Evolutionary conservation across 2,329 filamentous ascomycete genomes (phyloP).

Genomic region (Ceratocystis papillata): DNA sequence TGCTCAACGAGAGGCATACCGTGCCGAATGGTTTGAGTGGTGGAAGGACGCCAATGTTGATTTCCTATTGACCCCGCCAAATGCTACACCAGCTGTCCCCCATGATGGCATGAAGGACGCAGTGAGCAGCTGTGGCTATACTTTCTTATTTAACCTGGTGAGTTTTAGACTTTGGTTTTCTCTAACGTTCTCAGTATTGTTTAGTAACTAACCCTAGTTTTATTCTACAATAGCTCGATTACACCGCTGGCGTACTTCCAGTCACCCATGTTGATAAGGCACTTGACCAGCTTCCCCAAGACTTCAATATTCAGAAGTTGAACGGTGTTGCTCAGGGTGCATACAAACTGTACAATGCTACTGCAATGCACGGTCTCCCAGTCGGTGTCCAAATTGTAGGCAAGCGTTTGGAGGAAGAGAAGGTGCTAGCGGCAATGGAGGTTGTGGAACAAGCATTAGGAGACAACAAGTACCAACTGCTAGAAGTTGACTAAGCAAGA

Average conservation of each 20-base stretch:
- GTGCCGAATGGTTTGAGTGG: conserved; percentile 71
- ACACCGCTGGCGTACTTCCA: conserved; percentile 70
- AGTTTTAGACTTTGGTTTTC: conserved; percentile 29
- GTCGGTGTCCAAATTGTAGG: conserved; percentile 80
- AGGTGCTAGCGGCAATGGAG: conserved; percentile 72
- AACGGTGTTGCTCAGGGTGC: conserved; percentile 74
- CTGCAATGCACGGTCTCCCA: conserved; percentile 75
- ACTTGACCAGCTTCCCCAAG: conserved; percentile 53
- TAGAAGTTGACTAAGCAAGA: conserved; percentile 37
- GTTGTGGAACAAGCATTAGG: conserved; percentile 64
- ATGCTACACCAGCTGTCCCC: conserved; percentile 80
- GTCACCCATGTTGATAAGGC: conserved; percentile 69
- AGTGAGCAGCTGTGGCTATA: conserved; percentile 80
- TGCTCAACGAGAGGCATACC: conserved; percentile 63
- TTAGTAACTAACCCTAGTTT: background rate
- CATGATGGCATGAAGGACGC: conserved; percentile 79
- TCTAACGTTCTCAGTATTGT: background rate
- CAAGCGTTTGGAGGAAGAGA: conserved; percentile 71
- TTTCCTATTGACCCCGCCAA: conserved; percentile 71
- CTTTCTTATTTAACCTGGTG: conserved; percentile 82
- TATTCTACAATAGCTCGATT: conserved; percentile 55
- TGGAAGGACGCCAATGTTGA: conserved; percentile 66
- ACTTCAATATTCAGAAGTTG: conserved; percentile 51
- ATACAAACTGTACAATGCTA: conserved; percentile 74
- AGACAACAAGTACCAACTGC: conserved; percentile 41